Base-by-base conservation (phyloP, 2,329 filamentous ascomycete genomes). In the Ceratocystis papillata region DNA sequence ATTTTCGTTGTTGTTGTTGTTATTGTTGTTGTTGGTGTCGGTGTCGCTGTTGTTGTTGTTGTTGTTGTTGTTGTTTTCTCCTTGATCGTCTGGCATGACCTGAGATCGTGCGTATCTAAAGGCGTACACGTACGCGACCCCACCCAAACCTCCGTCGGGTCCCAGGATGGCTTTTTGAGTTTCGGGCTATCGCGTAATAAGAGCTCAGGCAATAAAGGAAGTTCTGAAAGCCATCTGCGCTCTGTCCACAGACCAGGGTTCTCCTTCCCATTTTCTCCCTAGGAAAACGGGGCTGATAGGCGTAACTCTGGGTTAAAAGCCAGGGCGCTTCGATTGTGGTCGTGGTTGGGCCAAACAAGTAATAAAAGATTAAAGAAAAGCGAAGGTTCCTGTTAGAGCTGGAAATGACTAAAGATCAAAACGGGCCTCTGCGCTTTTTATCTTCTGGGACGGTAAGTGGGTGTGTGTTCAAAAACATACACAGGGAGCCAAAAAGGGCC, bases 111-210 rank as follows among this genome's bases (percentile, higher is more conserved):
- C 20, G 20, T 50, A 50, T 20, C 46, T 7, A 22, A 48, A 4
- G 17, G 46, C 7, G 45, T 8, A 37, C 8, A n/a, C 45, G 7
- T 15, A 55, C 12, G 25, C 8, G 28, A 55, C 2, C 7, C 20
- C 12, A 28, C 50, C 25, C 50, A 22, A 55, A 25, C 20, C 5
- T 55, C 17, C 46, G 17, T 50, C 46, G 25, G 20, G 50, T 55
- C 50, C 25, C 50, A 55, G 50, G 22, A 55, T 55, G 50, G 50
- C 50, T 55, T 55, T 30, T 30, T 55, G 50, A 30, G 50, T 30
- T 55, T 55, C 15, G 50, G 20, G 50, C 50, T 28, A 55, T 30
- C 25, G 50, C 25, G 22, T 55, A 30, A 55, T 55, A 28, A 55
- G 22, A 55, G 50, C 22, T 55, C 50, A 55, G 50, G 50, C 50